Evolutionary conservation across 1,284 basidiomycete species (phyloP).

Genomic region (Ustilago curta): DNA sequence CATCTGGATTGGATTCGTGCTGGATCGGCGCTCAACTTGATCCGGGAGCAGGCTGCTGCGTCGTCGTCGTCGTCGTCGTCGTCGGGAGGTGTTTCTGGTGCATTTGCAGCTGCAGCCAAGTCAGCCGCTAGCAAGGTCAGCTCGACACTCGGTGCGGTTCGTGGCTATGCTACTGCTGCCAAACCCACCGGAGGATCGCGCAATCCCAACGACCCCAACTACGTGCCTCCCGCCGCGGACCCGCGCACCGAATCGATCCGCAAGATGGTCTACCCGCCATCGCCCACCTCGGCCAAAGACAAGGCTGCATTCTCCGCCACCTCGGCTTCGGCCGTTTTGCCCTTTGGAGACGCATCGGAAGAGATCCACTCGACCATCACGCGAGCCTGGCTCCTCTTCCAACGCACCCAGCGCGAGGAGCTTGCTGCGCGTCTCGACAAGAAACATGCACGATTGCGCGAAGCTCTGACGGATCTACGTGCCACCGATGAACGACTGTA

Average conservation of each 20-base stretch:
- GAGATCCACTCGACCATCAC: conserved; percentile 95
- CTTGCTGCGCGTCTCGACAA: conserved; percentile 42
- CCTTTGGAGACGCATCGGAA: conserved; percentile 43
- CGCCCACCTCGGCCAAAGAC: conserved; percentile 38
- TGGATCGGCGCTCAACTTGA: conserved; percentile 67
- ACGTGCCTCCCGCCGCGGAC: conserved; percentile 55
- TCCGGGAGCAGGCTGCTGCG: conserved; percentile 57
- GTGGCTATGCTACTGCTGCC: conserved; percentile 58
- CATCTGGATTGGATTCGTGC: conserved; percentile 68
- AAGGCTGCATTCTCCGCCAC: conserved; percentile 31
- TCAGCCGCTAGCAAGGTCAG: conserved; percentile 31
- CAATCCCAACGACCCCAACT: conserved; percentile 65
- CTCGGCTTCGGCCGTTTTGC: conserved; percentile 39
- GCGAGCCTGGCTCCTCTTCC: conserved; percentile 87
- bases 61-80: conserved; percentile 7
- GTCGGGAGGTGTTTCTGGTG: conserved; percentile 28
- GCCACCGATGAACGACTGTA: conserved; percentile 46
- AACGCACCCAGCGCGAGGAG: conserved; percentile 77
- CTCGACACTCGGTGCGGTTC: conserved; percentile 34
- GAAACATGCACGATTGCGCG: conserved; percentile 58
- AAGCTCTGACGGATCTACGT: conserved; percentile 55
- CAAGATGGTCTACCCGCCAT: conserved; percentile 61
- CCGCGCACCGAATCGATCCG: conserved; percentile 59
- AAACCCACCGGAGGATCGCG: conserved; percentile 32
- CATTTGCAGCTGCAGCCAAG: conserved; percentile 34